Evolutionary conservation across 352 stramenopile species (phyloP), one percentile per base, ranked within the genome.

Genomic region (Pelagophyceae sp.): DNA sequence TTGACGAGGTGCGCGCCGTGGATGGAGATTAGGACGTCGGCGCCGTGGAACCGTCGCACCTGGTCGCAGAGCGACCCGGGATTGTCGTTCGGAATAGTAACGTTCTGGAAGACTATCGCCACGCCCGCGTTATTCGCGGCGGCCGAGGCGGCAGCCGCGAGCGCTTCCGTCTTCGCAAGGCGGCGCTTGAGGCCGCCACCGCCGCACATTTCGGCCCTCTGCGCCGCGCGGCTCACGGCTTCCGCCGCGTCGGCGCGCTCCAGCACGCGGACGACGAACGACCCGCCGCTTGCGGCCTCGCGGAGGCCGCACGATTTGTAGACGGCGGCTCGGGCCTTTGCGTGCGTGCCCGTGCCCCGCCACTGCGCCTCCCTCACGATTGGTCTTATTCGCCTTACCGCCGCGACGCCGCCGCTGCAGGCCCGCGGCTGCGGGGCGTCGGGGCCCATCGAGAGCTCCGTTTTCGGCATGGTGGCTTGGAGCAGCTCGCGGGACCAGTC

Each of bases 1-100:
- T 72, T 72, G 31, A 72, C 63, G 31, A 72, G 63, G 35, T 72
- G 63, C 5, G 63, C 63, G 35, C 63, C 63, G 63, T 72, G 63
- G 63, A 72, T 45, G 31, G 31, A 50, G 6, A 72, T 32, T 3
- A 72, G 35, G 6, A 72, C 63, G 63, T 72, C 63, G 31, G n/a
- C 63, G 6, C 1, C 40, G 29, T n/a, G 29, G 63, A 72, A 72
- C 11, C 63, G 63, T 32, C 31, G 31, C 29, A 72, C 11, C 63
- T 72, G 63, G 6, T 3, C 63, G 63, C 63, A 72, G 63, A 72
- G 35, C 1, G 6, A 3, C 29, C 63, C 63, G 11, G 63, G 63
- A 15, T 17, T 32, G 63, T 25, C 6, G 31, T 38, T 50, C 31
- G 29, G 19, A 5, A 72, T 32, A 32, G 6, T 19, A 27, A 33